Evolutionary conservation across 805 yeast genomes (phyloP), one percentile per base, ranked within the genome.

Genomic region (Komagataella pseudopastoris): DNA sequence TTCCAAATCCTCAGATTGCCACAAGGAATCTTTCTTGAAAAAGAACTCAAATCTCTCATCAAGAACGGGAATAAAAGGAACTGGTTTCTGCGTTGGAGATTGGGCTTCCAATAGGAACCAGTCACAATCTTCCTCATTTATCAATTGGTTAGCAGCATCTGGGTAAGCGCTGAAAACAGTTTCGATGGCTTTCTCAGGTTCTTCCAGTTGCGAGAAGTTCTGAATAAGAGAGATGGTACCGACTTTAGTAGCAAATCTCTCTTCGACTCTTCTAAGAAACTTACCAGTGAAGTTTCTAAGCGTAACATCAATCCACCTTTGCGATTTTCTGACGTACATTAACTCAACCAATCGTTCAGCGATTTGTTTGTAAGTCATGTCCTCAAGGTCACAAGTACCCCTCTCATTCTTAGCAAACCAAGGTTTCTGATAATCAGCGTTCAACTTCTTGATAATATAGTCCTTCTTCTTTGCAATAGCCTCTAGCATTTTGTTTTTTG

Each of bases 1-100:
- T 67, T 89, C 97, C 65, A 93, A 78, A 66, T 88, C 91, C 75
- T 93, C 98, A 22, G 96, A 86, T 77, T 93, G 99, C 99, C 99
- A 93, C 67, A 93, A 77, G 30, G 98, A 91, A 70, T 93, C 99
- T 75, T 93, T 93, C 81, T 93, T 93, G 81, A 93, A 93, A 79
- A 86, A 93, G 64, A 84, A 82, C 70, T 93, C 97, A 62, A 93
- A 88, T 74, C 88, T 85, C 58, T 88, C 95, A 65, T 93, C 96
- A 67, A 93, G 77, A 18, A 88, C 85, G 50, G 99, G 99, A 60
- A 93, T 90, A 60, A 93, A 93, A 56, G 99, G 99, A 65, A 89
- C 96, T 39, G 99, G 99, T 72, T 93, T 93, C 73, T 91, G 97
- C 55, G 71, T 63, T 60, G 96, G 96, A 63, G 81, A 81, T 57